A percentile compares a stretch with the other conserved stretches of the same genome.
Evolutionary conservation across 192 early-diverging fungal species (phyloP).

Genomic region (Geosiphon pyriformis): DNA sequence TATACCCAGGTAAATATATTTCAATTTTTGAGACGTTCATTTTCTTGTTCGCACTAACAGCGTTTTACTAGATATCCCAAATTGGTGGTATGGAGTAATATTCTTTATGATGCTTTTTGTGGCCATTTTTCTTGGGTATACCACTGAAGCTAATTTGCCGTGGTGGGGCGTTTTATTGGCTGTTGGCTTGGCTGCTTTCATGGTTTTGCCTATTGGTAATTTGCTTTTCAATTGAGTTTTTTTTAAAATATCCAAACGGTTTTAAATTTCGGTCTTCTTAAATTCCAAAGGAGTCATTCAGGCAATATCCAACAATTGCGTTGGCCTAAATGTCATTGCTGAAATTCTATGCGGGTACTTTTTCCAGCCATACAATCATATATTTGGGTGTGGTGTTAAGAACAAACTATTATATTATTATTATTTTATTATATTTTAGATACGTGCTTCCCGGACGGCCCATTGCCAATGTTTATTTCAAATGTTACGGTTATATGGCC

Average conservation of each 20-base stretch:
- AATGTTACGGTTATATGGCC: constrained; percentile 49
- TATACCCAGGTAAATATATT: constrained; percentile 15
- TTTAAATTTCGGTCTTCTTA: neutral
- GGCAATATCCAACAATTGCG: constrained; percentile 48
- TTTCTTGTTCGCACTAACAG: neutral
- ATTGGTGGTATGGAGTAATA: constrained; percentile 44
- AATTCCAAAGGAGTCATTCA: constrained; percentile 31
- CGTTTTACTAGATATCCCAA: constrained; percentile 36
- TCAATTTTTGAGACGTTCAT: neutral
- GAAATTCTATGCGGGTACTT: constrained; percentile 54
- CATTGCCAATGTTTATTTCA: constrained; percentile 53
- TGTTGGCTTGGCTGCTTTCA: constrained; percentile 31
- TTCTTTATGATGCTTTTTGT: constrained; percentile 33
- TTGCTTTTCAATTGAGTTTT: neutral
- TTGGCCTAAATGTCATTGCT: constrained; percentile 52
- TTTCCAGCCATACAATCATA: neutral
- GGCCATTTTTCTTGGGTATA: constrained; percentile 32
- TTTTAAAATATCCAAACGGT: neutral
- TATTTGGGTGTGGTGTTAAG: constrained; percentile 34
- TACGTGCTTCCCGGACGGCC: constrained; percentile 47
- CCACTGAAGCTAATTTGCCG: constrained; percentile 36
- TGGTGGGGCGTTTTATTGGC: constrained; percentile 47
- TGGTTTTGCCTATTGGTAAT: constrained; percentile 49
- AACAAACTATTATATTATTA: constrained; percentile 36
- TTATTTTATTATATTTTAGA: constrained; percentile 48